phyloP scores from a whole-genome alignment of 2,329 filamentous ascomycete genomes.

The Diplodia intermedia region DNA sequence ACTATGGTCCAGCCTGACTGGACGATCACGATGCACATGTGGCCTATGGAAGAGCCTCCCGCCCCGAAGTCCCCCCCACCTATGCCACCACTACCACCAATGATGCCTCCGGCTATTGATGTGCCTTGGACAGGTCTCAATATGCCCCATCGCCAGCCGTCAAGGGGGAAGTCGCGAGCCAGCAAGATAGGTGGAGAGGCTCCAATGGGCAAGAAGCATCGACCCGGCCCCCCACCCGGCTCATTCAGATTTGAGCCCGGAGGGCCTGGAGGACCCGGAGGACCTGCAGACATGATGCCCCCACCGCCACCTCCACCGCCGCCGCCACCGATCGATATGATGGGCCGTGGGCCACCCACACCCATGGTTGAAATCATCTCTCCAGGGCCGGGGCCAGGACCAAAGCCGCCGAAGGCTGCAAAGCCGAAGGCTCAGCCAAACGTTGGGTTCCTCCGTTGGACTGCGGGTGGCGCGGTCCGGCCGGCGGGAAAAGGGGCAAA shows the following conservation, averaged over 20 bases:
- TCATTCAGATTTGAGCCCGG: background rate
- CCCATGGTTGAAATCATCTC: slow-evolving; percentile 1
- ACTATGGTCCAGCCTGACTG: slow-evolving; percentile 57
- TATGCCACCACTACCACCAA: background rate
- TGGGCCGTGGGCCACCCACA: slow-evolving; percentile 16
- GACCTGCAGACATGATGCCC: slow-evolving; percentile 22
- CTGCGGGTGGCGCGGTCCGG: slow-evolving; percentile 35
- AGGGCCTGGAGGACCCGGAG: slow-evolving; percentile 12
- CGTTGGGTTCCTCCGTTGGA: slow-evolving; percentile 39
- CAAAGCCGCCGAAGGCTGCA: slow-evolving; percentile 28
- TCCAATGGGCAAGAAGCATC: slow-evolving; percentile 33
- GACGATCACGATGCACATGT: slow-evolving; percentile 58
- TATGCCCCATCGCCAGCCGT: slow-evolving; percentile 17
- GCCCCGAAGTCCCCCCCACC: slow-evolving; percentile 27
- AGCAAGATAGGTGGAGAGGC: slow-evolving; percentile 25
- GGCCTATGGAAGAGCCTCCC: slow-evolving; percentile 52
- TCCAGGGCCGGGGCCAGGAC: background rate
- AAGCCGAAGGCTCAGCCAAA: slow-evolving; percentile 34
- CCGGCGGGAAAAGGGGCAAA: slow-evolving; percentile 40
- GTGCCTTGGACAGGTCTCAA: slow-evolving; percentile 23
- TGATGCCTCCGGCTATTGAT: background rate
- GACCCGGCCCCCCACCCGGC: slow-evolving; percentile 8
- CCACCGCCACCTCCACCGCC: slow-evolving; percentile 36
- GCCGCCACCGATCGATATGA: slow-evolving; percentile 29
- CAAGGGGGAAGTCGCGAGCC: slow-evolving; percentile 25